Evolutionary conservation across 805 yeast genomes (phyloP).

Genomic region (Lachancea sp.): DNA sequence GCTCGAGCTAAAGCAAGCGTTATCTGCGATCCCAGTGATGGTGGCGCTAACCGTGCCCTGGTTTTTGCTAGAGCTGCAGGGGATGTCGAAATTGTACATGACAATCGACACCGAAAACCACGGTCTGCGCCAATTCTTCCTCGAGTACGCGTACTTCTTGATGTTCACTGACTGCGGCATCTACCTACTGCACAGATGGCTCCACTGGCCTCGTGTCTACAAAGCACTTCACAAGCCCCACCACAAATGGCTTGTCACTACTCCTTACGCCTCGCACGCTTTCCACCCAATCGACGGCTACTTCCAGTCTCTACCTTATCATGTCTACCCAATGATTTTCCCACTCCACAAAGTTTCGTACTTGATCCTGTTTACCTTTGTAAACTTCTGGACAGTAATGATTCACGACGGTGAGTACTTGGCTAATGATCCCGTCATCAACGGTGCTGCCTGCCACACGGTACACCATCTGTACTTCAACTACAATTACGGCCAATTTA

Average conservation of each 20-base stretch:
- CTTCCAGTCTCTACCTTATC: conserved; percentile 89
- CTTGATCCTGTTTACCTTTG: conserved; percentile 76
- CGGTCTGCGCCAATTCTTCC: conserved; percentile 55
- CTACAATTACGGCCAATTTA: conserved; percentile 97
- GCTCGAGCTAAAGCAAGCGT: conserved; percentile 73
- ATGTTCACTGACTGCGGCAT: conserved; percentile 93
- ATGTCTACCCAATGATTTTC: conserved; percentile 82
- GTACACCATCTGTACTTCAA: conserved; percentile 95
- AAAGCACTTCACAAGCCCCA: conserved; percentile 90
- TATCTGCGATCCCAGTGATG: conserved; percentile 83
- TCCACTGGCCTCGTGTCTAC: conserved; percentile 90
- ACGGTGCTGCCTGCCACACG: conserved; percentile 98
- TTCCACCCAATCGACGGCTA: conserved; percentile 98
- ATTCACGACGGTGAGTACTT: conserved; percentile 96
- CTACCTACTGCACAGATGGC: conserved; percentile 83
- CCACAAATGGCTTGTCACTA: conserved; percentile 98
- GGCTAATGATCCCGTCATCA: conserved; percentile 87
- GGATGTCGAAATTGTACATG: conserved; percentile 74
- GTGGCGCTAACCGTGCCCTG: conserved; percentile 83
- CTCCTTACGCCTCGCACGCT: conserved; percentile 97
- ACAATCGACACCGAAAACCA: conserved; percentile 56
- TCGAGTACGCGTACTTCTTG: conserved; percentile 72
- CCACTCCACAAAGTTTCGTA: conserved; percentile 87
- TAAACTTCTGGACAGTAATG: conserved; percentile 97
- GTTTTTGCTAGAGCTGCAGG: conserved; percentile 77